These are phyloP conservation scores for Fusarium sambucinum DNA, from an alignment of 2,329 filamentous ascomycete species.

Conservation along the genomic window DNA sequence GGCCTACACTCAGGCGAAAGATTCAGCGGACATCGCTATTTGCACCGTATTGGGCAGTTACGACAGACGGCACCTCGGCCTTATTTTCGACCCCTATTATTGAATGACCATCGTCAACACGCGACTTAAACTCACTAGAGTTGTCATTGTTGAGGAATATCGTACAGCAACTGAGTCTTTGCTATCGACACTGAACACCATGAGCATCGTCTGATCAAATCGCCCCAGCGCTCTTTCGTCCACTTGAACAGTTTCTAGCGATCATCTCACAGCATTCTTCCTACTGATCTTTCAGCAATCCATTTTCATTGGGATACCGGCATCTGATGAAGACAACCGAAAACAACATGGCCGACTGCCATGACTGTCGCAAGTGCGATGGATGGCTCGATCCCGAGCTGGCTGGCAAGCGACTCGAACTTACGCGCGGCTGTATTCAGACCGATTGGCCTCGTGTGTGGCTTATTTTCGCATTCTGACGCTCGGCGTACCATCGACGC, in stretches of 20 bases:
- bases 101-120: not conserved
- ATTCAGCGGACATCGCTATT: not conserved
- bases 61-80: not conserved
- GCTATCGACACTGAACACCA: not conserved
- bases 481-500: not conserved
- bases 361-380: constrained; percentile 6
- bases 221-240: not conserved
- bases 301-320: not conserved
- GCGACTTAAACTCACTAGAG: not conserved
- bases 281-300: not conserved
- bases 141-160: not conserved
- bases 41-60: not conserved
- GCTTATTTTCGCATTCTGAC: not conserved
- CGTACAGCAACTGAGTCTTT: not conserved
- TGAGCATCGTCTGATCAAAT: not conserved
- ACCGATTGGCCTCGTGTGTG: not conserved
- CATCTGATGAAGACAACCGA: not conserved
- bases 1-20: not conserved
- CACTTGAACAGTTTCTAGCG: not conserved
- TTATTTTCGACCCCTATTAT: not conserved
- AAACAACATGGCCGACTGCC: not conserved
- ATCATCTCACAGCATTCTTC: not conserved
- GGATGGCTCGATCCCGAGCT: not conserved
- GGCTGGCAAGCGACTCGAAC: not conserved
- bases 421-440: not conserved